phyloP scores from a whole-genome alignment of 78 protist genomes.

The Ministeria vibrans region DNA sequence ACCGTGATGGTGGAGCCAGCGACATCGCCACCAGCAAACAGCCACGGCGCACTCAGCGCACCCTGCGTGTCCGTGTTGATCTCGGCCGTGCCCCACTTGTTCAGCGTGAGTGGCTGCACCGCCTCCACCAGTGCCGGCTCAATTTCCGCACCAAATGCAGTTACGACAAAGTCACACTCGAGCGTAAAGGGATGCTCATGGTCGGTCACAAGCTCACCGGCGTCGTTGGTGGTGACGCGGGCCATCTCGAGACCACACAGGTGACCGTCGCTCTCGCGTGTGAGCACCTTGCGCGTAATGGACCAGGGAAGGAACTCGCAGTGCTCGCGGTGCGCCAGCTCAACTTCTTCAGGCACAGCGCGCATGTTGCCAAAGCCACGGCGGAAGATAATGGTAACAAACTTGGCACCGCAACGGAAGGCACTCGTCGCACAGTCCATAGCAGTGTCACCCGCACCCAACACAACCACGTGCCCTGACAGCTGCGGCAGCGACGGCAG shows the following conservation, averaged over 20 bases:
- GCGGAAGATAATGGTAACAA: constrained; percentile 81
- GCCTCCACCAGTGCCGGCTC: constrained; percentile 28
- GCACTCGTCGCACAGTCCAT: constrained; percentile 94
- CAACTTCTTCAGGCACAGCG: constrained; percentile 84
- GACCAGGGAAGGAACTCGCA: constrained; percentile 79
- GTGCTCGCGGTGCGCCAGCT: constrained; percentile 59
- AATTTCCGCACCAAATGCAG: constrained; percentile 82
- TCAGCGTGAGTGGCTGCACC: constrained; percentile 44
- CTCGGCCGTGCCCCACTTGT: constrained; percentile 57
- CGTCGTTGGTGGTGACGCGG: constrained; percentile 64
- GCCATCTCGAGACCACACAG: constrained; percentile 62
- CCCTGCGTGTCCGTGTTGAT: constrained; percentile 63
- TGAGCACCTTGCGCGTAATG: constrained; percentile 40
- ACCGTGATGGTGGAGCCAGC: constrained; percentile 76
- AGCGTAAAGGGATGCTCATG: constrained; percentile 63
- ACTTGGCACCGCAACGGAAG: constrained; percentile 82
- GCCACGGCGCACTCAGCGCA: constrained; percentile 31
- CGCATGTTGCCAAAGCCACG: constrained; percentile 70
- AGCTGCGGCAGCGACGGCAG: constrained; percentile 53
- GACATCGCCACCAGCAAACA: constrained; percentile 89
- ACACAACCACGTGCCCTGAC: constrained; percentile 81
- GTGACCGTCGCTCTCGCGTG: constrained; percentile 46
- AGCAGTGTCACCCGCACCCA: constrained; percentile 98
- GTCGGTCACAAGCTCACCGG: constrained; percentile 70
- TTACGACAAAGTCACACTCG: constrained; percentile 78